These are phyloP conservation scores for Iberis pinnata DNA, from an alignment of 345 rosid genomes.

Conservation along the genomic window DNA sequence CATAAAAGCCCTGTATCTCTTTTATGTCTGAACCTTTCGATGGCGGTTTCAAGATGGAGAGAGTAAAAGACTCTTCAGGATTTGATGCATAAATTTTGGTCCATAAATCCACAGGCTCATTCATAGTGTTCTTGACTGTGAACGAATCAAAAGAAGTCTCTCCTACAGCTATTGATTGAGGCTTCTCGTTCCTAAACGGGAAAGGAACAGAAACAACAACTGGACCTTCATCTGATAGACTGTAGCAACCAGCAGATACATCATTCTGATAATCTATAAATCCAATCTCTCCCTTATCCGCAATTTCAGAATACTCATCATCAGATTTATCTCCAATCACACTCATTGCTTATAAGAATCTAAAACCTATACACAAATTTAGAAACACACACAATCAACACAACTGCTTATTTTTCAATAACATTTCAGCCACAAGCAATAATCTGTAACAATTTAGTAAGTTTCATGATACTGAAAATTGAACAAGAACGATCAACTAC, in stretches of 20 bases:
- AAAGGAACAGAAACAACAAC: slow-evolving; percentile 63
- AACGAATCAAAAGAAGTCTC: slow-evolving; percentile 48
- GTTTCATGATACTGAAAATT: background rate
- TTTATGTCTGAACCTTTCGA: slow-evolving; percentile 19
- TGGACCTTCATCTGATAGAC: slow-evolving; percentile 50
- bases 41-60: slow-evolving; percentile 69
- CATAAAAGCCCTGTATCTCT: slow-evolving; percentile 35
- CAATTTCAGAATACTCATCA: slow-evolving; percentile 62
- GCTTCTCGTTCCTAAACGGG: slow-evolving; percentile 52
- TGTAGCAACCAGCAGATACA: slow-evolving; percentile 39
- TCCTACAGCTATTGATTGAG: slow-evolving; percentile 49
- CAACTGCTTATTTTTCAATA: background rate
- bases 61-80: slow-evolving; percentile 49
- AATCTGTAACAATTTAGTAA: too few species aligned
- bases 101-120: slow-evolving; percentile 61
- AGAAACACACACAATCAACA: background rate
- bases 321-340: slow-evolving; percentile 43
- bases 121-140: slow-evolving; percentile 46
- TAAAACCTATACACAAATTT: slow-evolving; percentile 2
- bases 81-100: slow-evolving; percentile 53
- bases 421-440: background rate
- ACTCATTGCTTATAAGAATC: slow-evolving; percentile 36
- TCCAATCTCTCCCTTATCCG: slow-evolving; percentile 65
- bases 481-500: background rate
- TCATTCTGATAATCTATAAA: slow-evolving; percentile 67